These are phyloP conservation scores for Neonectria sp. DNA, from an alignment of 2,329 filamentous ascomycete genomes.

Conservation along the genomic window DNA sequence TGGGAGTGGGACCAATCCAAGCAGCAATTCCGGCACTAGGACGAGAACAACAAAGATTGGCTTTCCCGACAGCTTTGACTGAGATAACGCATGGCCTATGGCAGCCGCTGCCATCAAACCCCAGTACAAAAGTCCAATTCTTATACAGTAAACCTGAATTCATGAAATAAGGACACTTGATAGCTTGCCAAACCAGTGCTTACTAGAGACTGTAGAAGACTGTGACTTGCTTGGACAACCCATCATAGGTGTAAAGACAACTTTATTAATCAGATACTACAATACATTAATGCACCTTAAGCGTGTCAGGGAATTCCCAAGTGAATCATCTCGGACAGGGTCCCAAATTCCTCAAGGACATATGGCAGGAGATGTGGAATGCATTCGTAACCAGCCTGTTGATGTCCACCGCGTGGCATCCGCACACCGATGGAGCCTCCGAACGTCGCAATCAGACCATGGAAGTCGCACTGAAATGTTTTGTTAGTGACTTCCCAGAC, in stretches of 20 bases:
- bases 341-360: no score
- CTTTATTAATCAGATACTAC: background rate
- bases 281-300: background rate
- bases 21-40: constrained; percentile 43
- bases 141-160: background rate
- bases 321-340: no score
- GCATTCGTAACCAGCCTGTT: no score
- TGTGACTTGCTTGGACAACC: background rate
- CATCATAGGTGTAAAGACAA: background rate
- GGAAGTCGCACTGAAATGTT: no score
- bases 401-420: no score
- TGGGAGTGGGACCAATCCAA: constrained; percentile 41
- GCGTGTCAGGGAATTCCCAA: no score
- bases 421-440: no score
- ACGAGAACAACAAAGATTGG: constrained; percentile 39
- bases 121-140: background rate
- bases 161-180: background rate
- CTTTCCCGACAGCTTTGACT: constrained; percentile 46
- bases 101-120: no score
- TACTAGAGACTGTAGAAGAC: background rate
- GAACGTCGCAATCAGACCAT: no score
- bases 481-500: no score
- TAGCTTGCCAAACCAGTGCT: background rate
- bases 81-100: background rate
- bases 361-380: no score